These are phyloP conservation scores for Nigrospora osmanthi DNA, from an alignment of 2,329 filamentous ascomycete species.

Conservation along the genomic window DNA sequence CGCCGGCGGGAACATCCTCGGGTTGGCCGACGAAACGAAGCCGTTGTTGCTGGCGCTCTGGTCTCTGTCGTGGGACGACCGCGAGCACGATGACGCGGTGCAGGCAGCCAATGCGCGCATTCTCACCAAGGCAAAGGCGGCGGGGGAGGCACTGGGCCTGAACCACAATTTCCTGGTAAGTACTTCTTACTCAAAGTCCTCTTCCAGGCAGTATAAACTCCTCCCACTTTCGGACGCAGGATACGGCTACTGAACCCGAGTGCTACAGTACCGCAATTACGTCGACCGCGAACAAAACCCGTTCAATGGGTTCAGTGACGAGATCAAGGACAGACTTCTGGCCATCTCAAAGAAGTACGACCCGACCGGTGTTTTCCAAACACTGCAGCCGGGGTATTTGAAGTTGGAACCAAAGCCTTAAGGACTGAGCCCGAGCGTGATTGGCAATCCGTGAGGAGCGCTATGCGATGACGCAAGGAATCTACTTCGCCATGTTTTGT, in stretches of 20 bases:
- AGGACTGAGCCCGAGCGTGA: no score
- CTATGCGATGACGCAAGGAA: no score
- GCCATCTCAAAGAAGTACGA: conserved; percentile 27
- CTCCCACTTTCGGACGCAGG: no score
- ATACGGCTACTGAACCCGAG: no score
- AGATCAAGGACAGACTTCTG: conserved; percentile 25
- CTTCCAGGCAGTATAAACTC: no score
- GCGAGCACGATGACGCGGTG: not conserved
- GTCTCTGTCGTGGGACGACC: not conserved
- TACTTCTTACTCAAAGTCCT: no score
- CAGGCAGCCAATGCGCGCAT: not conserved
- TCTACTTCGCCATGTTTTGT: no score
- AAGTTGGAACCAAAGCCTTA: conserved; percentile 15
- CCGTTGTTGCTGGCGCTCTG: not conserved
- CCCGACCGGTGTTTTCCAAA: conserved; percentile 25
- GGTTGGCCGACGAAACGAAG: not conserved
- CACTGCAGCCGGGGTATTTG: conserved; percentile 29
- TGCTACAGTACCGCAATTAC: conserved; percentile 31
- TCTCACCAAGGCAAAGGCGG: not conserved
- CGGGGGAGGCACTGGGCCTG: not conserved
- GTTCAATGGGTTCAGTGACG: conserved; percentile 28
- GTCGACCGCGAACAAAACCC: conserved; percentile 31
- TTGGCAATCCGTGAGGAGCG: no score
- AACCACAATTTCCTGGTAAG: not conserved
- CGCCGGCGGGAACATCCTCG: not conserved